Evolutionary conservation across 2,329 filamentous ascomycete species (phyloP).

Genomic region (Ophidiomyces ophidiicola): DNA sequence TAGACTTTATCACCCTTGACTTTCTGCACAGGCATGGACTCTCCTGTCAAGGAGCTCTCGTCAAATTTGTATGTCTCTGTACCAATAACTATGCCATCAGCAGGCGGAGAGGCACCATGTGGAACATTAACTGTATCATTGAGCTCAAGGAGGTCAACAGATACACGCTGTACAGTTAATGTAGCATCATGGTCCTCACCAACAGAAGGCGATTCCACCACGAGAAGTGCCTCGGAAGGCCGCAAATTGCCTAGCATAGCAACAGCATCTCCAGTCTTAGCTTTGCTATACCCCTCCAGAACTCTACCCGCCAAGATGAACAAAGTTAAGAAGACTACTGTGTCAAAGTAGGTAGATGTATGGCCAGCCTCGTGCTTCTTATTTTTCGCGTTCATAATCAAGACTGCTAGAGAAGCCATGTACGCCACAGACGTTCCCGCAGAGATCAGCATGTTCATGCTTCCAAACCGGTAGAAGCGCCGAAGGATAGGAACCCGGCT

Average conservation of each 20-base stretch:
- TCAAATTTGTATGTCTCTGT: conserved; percentile 59
- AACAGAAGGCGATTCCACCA: conserved; percentile 27
- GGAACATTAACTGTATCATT: conserved; percentile 64
- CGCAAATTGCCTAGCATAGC: conserved; percentile 64
- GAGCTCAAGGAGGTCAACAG: conserved; percentile 58
- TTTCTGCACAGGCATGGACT: conserved; percentile 38
- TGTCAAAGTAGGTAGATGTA: conserved; percentile 69
- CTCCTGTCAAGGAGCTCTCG: conserved; percentile 71
- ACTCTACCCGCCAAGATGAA: conserved; percentile 58
- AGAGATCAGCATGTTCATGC: conserved; percentile 91
- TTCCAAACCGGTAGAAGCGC: conserved; percentile 83
- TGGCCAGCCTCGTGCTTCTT: conserved; percentile 36
- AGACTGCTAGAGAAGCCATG: conserved; percentile 64
- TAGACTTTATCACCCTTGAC: conserved; percentile 32
- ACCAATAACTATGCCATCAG: conserved; percentile 54
- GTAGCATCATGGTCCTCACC: conserved; percentile 7
- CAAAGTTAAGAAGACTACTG: conserved; percentile 80
- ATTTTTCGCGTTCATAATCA: conserved; percentile 47
- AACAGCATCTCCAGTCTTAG: conserved; percentile 77
- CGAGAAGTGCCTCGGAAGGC: conserved; percentile 61
- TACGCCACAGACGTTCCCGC: conserved; percentile 82
- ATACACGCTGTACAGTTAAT: conserved; percentile 35
- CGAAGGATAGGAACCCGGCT: conserved; percentile 61
- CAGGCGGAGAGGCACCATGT: conserved; percentile 71
- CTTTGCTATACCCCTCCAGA: conserved; percentile 76